Base-by-base conservation (phyloP, 352 stramenopile species). In the Salisapilia sapeloensis region DNA sequence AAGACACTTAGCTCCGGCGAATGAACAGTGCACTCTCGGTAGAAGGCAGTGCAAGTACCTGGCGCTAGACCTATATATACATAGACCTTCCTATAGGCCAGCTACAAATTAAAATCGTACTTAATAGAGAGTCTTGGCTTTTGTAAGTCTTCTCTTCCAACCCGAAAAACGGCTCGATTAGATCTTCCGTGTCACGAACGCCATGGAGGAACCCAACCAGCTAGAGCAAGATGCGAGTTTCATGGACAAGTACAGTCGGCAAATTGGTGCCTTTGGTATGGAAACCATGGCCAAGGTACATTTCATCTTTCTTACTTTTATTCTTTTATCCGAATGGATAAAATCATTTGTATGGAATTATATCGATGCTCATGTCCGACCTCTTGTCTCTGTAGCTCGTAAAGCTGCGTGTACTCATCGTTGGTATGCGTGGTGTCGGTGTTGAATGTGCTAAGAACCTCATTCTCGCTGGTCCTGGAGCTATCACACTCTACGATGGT, bases 371-470 rank as follows among this genome's bases (percentile, higher is more conserved):
- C 21, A 22, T 24, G 30, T 36, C 29, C 15, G 28, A 17, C n/a
- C 24, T 33, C 10, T 42, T 13, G 15, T 28, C 15, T 32, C n/a
- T 4, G 24, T 32, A 79, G 64, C 26, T 85, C 31, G 65, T 86
- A 33, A 79, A 77, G 48, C 50, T 92, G 9, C 67, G 77, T 41
- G 71, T 93, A 31, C 48, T 94, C 30, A 58, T 93, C 35, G 72
- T 93, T 12, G 76, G 77, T 12, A 48, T 94, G 36, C 76, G 81
- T 39, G 56, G 84, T 36, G 56, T 94, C 13, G 86, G 86, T 36
- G 74, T 86, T 15, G 86, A 96, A 46, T 84, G 58, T 27, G 75
- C 79, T 34, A 96, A 96, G 71, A 96, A 96, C 47, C 53, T 96
- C 28, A 86, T 93, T 29, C 61, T 96, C 17, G 82, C 84, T 8